Base-by-base conservation (phyloP, 345 rosid genomes). In the Sisymbrium irio region DNA sequence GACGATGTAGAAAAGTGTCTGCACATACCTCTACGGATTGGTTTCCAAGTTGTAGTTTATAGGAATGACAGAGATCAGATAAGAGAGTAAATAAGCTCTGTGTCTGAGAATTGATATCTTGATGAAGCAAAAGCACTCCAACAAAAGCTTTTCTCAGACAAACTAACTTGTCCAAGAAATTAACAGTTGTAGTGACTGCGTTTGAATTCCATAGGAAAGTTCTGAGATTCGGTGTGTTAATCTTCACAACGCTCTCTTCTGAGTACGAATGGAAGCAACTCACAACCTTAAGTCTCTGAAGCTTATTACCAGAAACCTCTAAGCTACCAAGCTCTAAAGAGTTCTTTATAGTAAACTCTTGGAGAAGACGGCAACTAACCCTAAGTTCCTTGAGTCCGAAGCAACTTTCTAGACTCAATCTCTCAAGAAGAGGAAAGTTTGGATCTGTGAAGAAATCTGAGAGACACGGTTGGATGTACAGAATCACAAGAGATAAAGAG, bases 361-460 rank as follows among this genome's bases (percentile, higher is more conserved):
- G 83, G 5, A 93, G 80, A 3, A 49, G 77, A 64, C 82, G 76
- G 76, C 97, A 93, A 20, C 79, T 68, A 15, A 93, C 76, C 74
- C 74, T 85, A 8, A 91, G 88, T 44, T 72, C 70, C 76, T 86
- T 83, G 84, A 89, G 51, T 45, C 92, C 89, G 6, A 71, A 79
- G 71, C 87, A 85, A 33, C 69, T 70, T 6, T 84, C 86, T 8
- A 93, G 89, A 69, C 47, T 67, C 67, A 91, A 76, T 30, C 81
- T 83, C 71, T 73, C 85, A 2, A 91, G 73, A 27, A 74, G 80
- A 13, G 94, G 97, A 62, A 93, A 93, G 0, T 83, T 81, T 4
- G 91, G 74, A 70, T 83, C 92, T 0, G 85, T 84, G 71, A 90
- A 93, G 76, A 91, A 79, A 71, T 89, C 89, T 19, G 40, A 32